Conservation (phyloP, 2,329 filamentous ascomycete genomes). For the Thyridium curvatum region DNA sequence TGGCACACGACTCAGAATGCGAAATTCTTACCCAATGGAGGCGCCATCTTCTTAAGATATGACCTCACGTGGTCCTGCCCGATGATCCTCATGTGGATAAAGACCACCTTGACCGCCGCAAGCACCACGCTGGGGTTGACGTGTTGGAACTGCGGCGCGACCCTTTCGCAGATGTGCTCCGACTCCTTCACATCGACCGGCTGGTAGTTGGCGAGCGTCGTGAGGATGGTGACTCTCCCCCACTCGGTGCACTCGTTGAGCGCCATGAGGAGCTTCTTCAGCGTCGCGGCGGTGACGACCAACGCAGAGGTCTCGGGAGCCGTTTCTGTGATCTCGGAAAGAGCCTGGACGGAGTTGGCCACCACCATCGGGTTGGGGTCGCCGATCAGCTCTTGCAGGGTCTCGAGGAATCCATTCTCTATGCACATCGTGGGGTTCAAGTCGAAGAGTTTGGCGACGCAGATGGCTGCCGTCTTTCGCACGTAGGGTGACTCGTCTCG, state of each 20-base stretch:
- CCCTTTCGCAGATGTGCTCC: constrained; percentile 95
- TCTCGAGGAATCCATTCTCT: constrained; percentile 94
- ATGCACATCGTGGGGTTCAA: constrained; percentile 88
- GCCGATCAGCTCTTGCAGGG: constrained; percentile 88
- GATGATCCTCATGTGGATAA: constrained; percentile 87
- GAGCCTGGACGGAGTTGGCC: constrained; percentile 89
- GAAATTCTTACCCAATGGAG: constrained; percentile 69
- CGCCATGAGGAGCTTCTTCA: constrained; percentile 95
- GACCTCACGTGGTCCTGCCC: constrained; percentile 72
- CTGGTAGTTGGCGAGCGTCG: constrained; percentile 82
- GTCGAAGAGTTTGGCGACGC: constrained; percentile 96
- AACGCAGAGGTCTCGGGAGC: constrained; percentile 87
- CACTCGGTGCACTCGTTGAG: constrained; percentile 98
- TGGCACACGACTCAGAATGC: background rate
- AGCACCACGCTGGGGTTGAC: constrained; percentile 96
- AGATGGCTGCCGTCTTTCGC: constrained; percentile 95
- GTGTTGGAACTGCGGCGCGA: constrained; percentile 95
- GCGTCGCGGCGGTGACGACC: constrained; percentile 69
- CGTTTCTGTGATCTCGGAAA: constrained; percentile 85
- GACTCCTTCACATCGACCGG: constrained; percentile 88
- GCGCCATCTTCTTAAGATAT: constrained; percentile 98
- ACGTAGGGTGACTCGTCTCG: constrained; percentile 98
- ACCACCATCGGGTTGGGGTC: constrained; percentile 99
- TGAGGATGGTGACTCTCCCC: constrained; percentile 90
- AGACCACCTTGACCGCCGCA: constrained; percentile 96